These are phyloP conservation scores for Petunia axillaris DNA, from an alignment of 257 asterid genomes.

Conservation along the genomic window DNA sequence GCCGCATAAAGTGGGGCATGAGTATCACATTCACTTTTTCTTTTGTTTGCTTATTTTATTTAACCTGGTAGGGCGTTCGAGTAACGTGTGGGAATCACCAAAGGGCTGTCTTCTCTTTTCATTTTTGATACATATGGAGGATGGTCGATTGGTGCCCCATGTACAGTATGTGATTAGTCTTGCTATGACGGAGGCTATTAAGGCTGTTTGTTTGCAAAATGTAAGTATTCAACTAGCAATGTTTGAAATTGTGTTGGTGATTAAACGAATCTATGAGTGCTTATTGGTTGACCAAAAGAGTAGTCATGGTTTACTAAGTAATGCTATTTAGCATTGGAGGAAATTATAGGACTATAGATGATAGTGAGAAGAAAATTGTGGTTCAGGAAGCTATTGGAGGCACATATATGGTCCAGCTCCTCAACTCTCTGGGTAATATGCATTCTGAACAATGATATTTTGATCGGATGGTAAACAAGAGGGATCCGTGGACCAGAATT, in stretches of 20 bases:
- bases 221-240: conserved; percentile 42
- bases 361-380: neutral
- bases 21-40: neutral
- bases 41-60: conserved; percentile 25
- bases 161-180: conserved; percentile 89
- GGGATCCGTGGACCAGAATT: neutral
- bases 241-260: neutral
- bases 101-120: conserved; percentile 96
- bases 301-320: neutral
- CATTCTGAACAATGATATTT: neutral
- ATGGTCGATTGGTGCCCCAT: conserved; percentile 86
- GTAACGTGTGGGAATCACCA: conserved; percentile 92
- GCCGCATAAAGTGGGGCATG: too few species aligned
- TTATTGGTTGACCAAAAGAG: neutral
- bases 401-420: neutral
- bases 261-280: neutral
- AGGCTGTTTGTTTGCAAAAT: conserved; percentile 65
- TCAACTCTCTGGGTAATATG: neutral
- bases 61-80: conserved; percentile 65
- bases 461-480: neutral
- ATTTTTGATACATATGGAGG: conserved; percentile 86
- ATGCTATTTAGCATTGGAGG: neutral
- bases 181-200: conserved; percentile 87
- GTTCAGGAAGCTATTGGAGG: neutral
- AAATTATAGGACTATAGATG: neutral